These are phyloP conservation scores for Xylaria sp. DNA, from an alignment of 2,329 filamentous ascomycete species.

Conservation along the genomic window DNA sequence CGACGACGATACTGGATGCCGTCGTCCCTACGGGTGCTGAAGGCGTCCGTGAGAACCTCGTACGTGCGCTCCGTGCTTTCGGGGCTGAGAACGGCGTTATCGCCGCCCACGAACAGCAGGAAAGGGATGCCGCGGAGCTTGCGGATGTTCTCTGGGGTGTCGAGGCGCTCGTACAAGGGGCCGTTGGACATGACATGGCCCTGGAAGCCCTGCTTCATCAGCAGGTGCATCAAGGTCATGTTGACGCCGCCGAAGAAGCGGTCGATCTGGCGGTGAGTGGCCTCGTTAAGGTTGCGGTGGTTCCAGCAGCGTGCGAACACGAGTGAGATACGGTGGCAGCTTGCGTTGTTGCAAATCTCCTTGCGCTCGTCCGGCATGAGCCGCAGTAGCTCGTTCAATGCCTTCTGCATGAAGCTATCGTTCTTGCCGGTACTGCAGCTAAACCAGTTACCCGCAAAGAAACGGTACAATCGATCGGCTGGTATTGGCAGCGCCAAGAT, in stretches of 20 bases:
- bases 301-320: slow-evolving; percentile 70
- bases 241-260: slow-evolving; percentile 67
- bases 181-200: slow-evolving; percentile 60
- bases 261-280: slow-evolving; percentile 66
- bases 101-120: slow-evolving; percentile 59
- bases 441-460: slow-evolving; percentile 60
- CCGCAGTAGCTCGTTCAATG: slow-evolving; percentile 61
- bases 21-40: slow-evolving; percentile 46
- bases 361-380: slow-evolving; percentile 59
- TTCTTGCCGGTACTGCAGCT: slow-evolving; percentile 54
- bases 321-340: slow-evolving; percentile 65
- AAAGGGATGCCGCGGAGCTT: slow-evolving; percentile 60
- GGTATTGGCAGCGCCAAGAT: slow-evolving; percentile 53
- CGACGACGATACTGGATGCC: slow-evolving; percentile 55
- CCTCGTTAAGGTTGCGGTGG: slow-evolving; percentile 68
- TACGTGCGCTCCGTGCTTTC: slow-evolving; percentile 60
- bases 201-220: slow-evolving; percentile 61
- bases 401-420: slow-evolving; percentile 56
- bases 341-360: slow-evolving; percentile 66
- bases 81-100: slow-evolving; percentile 62
- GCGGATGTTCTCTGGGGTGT: slow-evolving; percentile 55
- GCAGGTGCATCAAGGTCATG: slow-evolving; percentile 61
- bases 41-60: slow-evolving; percentile 57
- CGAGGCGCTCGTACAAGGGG: slow-evolving; percentile 54
- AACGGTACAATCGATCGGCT: slow-evolving; percentile 55